A percentile compares a stretch with the other conserved stretches of the same genome.
Evolutionary conservation across 768 basidiomycete species (phyloP).

Genomic region (Filobasidium wieringae): DNA sequence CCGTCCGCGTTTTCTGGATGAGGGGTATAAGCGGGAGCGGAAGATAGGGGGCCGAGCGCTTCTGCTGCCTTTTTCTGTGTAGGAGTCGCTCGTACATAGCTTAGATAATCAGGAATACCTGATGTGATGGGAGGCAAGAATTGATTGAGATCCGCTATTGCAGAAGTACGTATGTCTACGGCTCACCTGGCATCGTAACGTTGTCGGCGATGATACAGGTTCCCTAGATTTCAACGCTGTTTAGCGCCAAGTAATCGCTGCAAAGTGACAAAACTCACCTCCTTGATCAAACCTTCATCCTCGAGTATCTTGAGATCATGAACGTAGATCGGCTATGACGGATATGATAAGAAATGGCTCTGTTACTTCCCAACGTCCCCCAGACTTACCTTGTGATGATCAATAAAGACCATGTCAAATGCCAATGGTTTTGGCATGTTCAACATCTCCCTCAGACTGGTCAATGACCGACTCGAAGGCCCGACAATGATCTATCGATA

Average conservation of each 20-base stretch:
- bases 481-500: slow-evolving; percentile 21
- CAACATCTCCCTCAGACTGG: slow-evolving; percentile 22
- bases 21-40: not conserved
- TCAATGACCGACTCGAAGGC: slow-evolving; percentile 15
- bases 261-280: slow-evolving; percentile 14
- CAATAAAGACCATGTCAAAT: slow-evolving; percentile 35
- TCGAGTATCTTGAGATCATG: slow-evolving; percentile 33
- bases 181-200: slow-evolving; percentile 3
- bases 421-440: slow-evolving; percentile 21
- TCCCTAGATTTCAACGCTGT: not conserved
- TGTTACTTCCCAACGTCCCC: not conserved
- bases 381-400: slow-evolving; percentile 25
- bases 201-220: slow-evolving; percentile 5
- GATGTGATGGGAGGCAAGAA: not conserved
- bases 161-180: not conserved
- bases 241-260: not conserved
- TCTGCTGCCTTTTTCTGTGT: not conserved
- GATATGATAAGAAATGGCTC: not conserved
- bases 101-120: slow-evolving; percentile 1
- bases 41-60: not conserved
- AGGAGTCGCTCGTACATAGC: not conserved
- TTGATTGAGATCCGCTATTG: not conserved
- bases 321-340: slow-evolving; percentile 23
- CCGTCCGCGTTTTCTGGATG: not conserved
- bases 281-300: slow-evolving; percentile 30